Percentiles rank a stretch among this genome's conserved stretches.
These are phyloP conservation scores for Oryza rufipogon DNA, from an alignment of 176 grass and related monocot genomes.

Conservation along the genomic window DNA sequence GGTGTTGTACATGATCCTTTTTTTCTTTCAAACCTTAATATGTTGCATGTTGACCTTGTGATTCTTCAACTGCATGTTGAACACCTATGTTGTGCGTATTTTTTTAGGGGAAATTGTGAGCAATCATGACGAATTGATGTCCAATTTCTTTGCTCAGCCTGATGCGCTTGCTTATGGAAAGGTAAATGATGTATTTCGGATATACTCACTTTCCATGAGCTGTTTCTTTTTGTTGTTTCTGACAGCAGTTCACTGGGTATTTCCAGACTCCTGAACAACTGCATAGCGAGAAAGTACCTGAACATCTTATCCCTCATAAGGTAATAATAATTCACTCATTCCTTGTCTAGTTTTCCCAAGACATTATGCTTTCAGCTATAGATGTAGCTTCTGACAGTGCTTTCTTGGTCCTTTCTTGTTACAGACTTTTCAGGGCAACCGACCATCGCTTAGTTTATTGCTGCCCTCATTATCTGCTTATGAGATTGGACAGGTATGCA, in stretches of 20 bases:
- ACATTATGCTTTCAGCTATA: slow-evolving; percentile 28
- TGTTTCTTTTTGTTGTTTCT: slow-evolving; percentile 24
- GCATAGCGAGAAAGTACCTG: slow-evolving; percentile 62
- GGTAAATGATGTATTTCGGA: slow-evolving; percentile 47
- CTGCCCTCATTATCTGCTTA: slow-evolving; percentile 78
- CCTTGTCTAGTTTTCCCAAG: neutral
- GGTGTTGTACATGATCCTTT: slow-evolving; percentile 34
- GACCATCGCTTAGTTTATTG: slow-evolving; percentile 85
- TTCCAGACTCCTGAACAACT: slow-evolving; percentile 91
- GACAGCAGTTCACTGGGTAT: slow-evolving; percentile 11
- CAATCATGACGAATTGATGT: slow-evolving; percentile 98
- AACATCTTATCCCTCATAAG: slow-evolving; percentile 90
- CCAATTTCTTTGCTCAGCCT: slow-evolving; percentile 98
- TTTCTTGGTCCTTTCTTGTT: slow-evolving; percentile 22
- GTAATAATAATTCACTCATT: slow-evolving; percentile 42
- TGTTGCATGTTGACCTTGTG: slow-evolving; percentile 6
- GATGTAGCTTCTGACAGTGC: slow-evolving; percentile 29
- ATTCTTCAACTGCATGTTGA: slow-evolving; percentile 40
- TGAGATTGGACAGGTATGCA: slow-evolving; percentile 81
- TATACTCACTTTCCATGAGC: neutral
- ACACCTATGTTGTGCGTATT: slow-evolving; percentile 26
- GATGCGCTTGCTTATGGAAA: slow-evolving; percentile 99
- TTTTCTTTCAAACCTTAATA: neutral
- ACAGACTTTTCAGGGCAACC: slow-evolving; percentile 89
- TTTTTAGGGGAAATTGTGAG: slow-evolving; percentile 84